Evolutionary conservation across 129 eudicot species (phyloP).

Genomic region (Kitagawia praeruptora): DNA sequence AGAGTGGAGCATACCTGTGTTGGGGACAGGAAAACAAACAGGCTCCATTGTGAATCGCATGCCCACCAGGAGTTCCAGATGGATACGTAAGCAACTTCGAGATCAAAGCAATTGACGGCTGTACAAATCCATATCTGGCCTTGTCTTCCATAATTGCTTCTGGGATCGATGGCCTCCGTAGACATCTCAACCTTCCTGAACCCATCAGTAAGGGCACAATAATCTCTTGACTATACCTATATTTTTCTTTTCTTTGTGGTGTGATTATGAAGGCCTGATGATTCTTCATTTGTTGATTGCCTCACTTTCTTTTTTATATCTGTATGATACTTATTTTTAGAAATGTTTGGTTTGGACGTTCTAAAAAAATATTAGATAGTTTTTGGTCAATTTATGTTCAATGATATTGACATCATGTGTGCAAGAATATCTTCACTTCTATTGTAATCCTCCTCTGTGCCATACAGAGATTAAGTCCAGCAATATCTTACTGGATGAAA

Average conservation of each 20-base stretch:
- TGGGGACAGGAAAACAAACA: constrained; percentile 97
- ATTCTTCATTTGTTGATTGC: background rate
- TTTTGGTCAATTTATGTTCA: background rate
- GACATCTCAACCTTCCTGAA: constrained; percentile 51
- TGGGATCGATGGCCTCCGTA: constrained; percentile 81
- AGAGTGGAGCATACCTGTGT: constrained; percentile 96
- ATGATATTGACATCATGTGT: constrained; percentile 15
- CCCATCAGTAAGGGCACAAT: constrained; percentile 60
- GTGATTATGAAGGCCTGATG: background rate
- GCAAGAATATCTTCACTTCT: constrained; percentile 95
- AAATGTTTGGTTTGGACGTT: constrained; percentile 4
- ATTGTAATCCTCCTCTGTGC: constrained; percentile 94
- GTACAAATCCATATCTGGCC: constrained; percentile 87
- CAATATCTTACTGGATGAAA: constrained; percentile 78
- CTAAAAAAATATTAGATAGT: background rate
- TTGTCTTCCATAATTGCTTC: constrained; percentile 83
- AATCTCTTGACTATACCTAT: background rate
- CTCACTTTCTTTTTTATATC: background rate
- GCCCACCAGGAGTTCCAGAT: constrained; percentile 86
- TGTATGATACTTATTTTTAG: background rate
- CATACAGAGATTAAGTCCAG: constrained; percentile 96
- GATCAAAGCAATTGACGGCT: constrained; percentile 86
- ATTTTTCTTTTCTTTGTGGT: background rate
- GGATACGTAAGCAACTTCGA: constrained; percentile 94
- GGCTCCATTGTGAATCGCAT: constrained; percentile 86